These are phyloP conservation scores for Borovskyia barvae DNA, from an alignment of 208 protist genomes.

Conservation along the genomic window DNA sequence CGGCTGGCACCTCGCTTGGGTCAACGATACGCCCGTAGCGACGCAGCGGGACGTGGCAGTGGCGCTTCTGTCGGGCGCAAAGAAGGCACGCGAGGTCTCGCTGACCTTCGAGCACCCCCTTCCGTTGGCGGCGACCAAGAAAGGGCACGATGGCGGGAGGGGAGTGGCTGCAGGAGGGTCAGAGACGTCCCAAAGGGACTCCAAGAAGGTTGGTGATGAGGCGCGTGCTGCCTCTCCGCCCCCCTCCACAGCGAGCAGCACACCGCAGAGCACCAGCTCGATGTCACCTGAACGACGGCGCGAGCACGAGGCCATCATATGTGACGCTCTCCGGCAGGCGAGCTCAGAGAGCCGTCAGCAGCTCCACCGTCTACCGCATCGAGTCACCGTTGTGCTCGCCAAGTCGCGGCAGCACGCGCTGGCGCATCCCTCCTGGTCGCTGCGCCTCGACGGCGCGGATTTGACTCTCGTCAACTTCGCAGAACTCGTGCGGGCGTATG, in stretches of 20 bases:
- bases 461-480: constrained; percentile 50
- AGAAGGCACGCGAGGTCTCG: constrained; percentile 23
- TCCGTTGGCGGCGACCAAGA: too few relatives aligned
- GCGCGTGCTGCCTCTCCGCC: neutral
- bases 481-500: constrained; percentile 18
- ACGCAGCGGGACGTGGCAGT: constrained; percentile 29
- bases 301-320: constrained; percentile 5
- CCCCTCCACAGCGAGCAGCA: neutral
- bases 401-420: constrained; percentile 12
- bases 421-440: constrained; percentile 31
- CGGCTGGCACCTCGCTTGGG: constrained; percentile 21
- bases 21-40: constrained; percentile 13
- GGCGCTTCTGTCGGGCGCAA: constrained; percentile 12
- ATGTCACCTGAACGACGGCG: neutral
- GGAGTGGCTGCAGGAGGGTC: too few relatives aligned
- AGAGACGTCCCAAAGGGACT: too few relatives aligned
- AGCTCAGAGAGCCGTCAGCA: constrained; percentile 19
- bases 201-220: neutral
- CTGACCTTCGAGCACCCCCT: constrained; percentile 22
- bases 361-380: constrained; percentile 29
- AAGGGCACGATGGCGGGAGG: too few relatives aligned
- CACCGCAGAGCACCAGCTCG: constrained; percentile 15
- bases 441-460: constrained; percentile 30
- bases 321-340: constrained; percentile 6
- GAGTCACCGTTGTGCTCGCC: constrained; percentile 27